Percentiles rank a stretch among this genome's conserved stretches.
These are phyloP conservation scores for Boletellus ananas DNA, from an alignment of 768 basidiomycete species.

Conservation along the genomic window DNA sequence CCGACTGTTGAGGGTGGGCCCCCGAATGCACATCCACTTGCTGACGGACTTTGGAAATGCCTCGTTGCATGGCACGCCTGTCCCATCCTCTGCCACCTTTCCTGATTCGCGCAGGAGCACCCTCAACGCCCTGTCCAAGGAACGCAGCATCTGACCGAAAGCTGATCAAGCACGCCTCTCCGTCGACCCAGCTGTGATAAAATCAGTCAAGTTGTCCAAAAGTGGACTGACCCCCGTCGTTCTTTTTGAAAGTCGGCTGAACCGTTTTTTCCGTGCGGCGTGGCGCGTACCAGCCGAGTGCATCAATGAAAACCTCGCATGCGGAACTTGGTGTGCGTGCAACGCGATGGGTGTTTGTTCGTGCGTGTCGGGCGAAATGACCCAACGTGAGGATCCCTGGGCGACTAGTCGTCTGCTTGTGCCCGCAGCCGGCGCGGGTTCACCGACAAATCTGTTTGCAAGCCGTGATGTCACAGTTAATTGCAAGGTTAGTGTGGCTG, in stretches of 20 bases:
- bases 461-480: too few species aligned
- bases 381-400: background rate
- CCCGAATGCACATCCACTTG: background rate
- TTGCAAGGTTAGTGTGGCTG: too few species aligned
- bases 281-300: conserved; percentile 2
- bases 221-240: background rate
- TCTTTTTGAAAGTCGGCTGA: conserved; percentile 8
- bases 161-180: conserved; percentile 13
- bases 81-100: background rate
- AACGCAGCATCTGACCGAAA: background rate
- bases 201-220: conserved; percentile 5
- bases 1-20: background rate
- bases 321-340: background rate
- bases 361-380: background rate
- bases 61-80: conserved; percentile 16
- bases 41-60: background rate
- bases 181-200: background rate
- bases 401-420: too few species aligned
- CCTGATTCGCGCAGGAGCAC: background rate
- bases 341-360: background rate
- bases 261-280: background rate
- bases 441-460: too few species aligned
- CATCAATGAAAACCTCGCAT: background rate
- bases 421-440: too few species aligned
- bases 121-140: background rate